A percentile compares a stretch with the other conserved stretches of the same genome.
Conservation (phyloP, 495 filamentous ascomycete genomes). For the Umbilicaria muhlenbergii region DNA sequence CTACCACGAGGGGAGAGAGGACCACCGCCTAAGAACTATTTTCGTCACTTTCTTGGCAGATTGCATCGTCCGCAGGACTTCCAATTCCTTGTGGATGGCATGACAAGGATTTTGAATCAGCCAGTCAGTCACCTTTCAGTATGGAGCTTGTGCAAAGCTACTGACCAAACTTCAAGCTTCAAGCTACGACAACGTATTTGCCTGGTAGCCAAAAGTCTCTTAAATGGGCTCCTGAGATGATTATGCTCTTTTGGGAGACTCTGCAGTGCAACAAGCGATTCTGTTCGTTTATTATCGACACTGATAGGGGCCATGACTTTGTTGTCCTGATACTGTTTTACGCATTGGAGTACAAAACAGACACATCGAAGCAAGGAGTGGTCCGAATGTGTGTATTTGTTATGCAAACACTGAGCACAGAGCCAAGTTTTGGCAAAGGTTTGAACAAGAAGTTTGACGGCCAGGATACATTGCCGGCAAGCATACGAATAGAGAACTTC, state of each 20-base stretch:
- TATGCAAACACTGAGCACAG: constrained; percentile 85
- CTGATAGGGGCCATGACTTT: constrained; percentile 85
- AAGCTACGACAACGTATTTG: constrained; percentile 74
- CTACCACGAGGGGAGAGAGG: constrained; percentile 61
- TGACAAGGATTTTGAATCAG: constrained; percentile 86
- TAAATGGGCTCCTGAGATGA: constrained; percentile 88
- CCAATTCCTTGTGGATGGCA: constrained; percentile 91
- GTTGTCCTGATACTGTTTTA: constrained; percentile 84
- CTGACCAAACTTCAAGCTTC: constrained; percentile 33
- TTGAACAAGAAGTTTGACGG: constrained; percentile 80
- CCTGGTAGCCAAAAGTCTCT: constrained; percentile 69
- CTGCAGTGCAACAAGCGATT: constrained; percentile 97
- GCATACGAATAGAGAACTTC: constrained; percentile 70
- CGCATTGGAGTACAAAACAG: constrained; percentile 70
- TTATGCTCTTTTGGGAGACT: constrained; percentile 96
- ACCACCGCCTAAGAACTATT: constrained; percentile 65
- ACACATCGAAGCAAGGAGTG: constrained; percentile 78
- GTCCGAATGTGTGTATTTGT: constrained; percentile 96
- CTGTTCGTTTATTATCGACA: constrained; percentile 92
- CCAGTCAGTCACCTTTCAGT: constrained; percentile 33
- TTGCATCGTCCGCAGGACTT: constrained; percentile 92
- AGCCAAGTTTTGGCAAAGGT: constrained; percentile 78
- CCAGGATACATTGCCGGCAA: constrained; percentile 72
- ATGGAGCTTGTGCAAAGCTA: neutral
- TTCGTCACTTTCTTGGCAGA: constrained; percentile 80